Base-by-base conservation (phyloP, 2,329 filamentous ascomycete genomes). In the Sordariomycetes sp. region DNA sequence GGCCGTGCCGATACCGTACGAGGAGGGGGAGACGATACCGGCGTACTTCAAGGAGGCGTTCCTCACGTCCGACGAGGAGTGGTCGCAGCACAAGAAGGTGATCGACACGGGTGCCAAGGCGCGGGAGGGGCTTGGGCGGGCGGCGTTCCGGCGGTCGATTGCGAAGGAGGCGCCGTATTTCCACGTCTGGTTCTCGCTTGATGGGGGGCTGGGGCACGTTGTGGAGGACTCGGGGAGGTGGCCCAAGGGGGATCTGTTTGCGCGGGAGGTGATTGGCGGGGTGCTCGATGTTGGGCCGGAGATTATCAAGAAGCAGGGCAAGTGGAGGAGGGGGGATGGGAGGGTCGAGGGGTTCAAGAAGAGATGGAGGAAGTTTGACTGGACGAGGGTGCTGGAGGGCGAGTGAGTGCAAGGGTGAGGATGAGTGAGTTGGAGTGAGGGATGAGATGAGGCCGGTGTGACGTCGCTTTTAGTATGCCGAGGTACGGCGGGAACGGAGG, bases 161-260 rank as follows among this genome's bases (percentile, higher is more conserved):
- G 89, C 89, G 13, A 96, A 95, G 72, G 92, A 99, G 74, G 92
- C 95, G 88, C 92, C 95, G 0, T 99, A 99, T 69, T 99, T 99
- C 65, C 94, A 99, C 69, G 92, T 86, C 22, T 99, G 92, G 91
- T 97, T 97, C 67, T 82, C 84, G 56, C 74, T 99, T 1, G 91
- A 99, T 66, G 94, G 94, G 2, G 94, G 94, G 0, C 72, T 99
- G 62, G 94, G 90, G 0, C 94, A 99, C 68, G 77, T 99, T 10
- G 88, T 99, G 0, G 94, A 99, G 71, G 89, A 99, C 64, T 76
- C 84, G 32, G 79, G 83, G 54, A 77, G 84, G 55, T 99, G 94
- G 94, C 95, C 95, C 0, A 82, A 80, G 64, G 92, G 92, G 0
- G 94, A 99, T 70, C 69, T 96, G 20, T 99, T 99, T 68, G 94